These are phyloP conservation scores for Sisymbrium altissimum DNA, from an alignment of 345 rosid genomes.

Conservation along the genomic window DNA sequence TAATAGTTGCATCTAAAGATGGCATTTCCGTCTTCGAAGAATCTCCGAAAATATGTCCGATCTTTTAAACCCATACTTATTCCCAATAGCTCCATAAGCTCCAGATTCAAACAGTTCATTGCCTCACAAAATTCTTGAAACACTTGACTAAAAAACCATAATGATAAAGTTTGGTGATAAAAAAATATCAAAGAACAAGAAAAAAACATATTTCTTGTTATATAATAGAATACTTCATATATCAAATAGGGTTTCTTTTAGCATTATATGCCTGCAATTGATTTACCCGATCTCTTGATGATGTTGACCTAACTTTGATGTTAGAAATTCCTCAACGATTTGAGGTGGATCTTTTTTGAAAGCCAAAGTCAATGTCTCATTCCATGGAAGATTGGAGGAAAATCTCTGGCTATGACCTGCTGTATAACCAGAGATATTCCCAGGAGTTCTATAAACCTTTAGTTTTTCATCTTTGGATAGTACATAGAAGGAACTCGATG, in stretches of 20 bases:
- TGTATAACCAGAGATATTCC: slow-evolving; percentile 43
- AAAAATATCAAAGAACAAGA: background rate
- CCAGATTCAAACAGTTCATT: slow-evolving; percentile 17
- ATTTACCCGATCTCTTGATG: slow-evolving; percentile 43
- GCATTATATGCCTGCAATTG: background rate
- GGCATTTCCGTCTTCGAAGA: slow-evolving; percentile 38
- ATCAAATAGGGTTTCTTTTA: background rate
- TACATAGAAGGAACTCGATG: slow-evolving; percentile 37
- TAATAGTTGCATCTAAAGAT: slow-evolving; percentile 52
- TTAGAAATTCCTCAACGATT: slow-evolving; percentile 37
- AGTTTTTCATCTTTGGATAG: slow-evolving; percentile 33
- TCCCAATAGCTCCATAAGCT: slow-evolving; percentile 27
- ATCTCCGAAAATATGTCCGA: slow-evolving; percentile 25
- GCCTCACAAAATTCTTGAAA: slow-evolving; percentile 31
- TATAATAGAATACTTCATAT: background rate
- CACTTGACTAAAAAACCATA: background rate
- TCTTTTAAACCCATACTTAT: slow-evolving; percentile 42
- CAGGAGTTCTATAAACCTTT: slow-evolving; percentile 27
- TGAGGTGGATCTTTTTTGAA: slow-evolving; percentile 16
- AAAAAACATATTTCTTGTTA: background rate
- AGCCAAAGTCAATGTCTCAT: slow-evolving; percentile 52
- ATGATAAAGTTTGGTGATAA: background rate
- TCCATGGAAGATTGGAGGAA: slow-evolving; percentile 61
- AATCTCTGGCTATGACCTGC: slow-evolving; percentile 47
- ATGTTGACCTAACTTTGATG: slow-evolving; percentile 34